Percentiles rank a stretch among this genome's conserved stretches.
These are phyloP conservation scores for Cavenderia fasciculata DNA, from an alignment of 78 protist species.

Conservation along the genomic window DNA sequence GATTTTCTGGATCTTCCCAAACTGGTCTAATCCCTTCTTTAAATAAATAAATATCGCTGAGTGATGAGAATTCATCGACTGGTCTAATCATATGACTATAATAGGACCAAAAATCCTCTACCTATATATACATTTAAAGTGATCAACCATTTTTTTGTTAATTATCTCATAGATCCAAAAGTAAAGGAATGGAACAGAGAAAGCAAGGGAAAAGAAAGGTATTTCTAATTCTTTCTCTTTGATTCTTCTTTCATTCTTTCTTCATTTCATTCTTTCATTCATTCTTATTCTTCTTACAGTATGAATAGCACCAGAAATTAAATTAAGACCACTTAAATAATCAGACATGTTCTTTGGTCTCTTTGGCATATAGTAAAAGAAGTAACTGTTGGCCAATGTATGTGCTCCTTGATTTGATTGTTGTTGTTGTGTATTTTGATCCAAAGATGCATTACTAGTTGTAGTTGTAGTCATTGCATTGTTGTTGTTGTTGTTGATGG, in stretches of 20 bases:
- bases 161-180: too few species aligned
- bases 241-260: too few species aligned
- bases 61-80: conserved; percentile 69
- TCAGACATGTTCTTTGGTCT: conserved; percentile 64
- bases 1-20: conserved; percentile 77
- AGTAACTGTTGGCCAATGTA: conserved; percentile 24
- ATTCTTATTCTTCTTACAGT: too few species aligned
- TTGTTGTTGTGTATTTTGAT: neutral
- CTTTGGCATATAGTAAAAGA: conserved; percentile 55
- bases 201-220: too few species aligned
- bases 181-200: too few species aligned
- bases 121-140: conserved; percentile 5
- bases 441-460: too few species aligned
- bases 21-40: conserved; percentile 79
- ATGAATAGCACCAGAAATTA: conserved; percentile 46
- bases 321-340: conserved; percentile 56
- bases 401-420: conserved; percentile 22
- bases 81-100: conserved; percentile 80
- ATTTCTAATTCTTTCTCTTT: too few species aligned
- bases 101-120: conserved; percentile 78
- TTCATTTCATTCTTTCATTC: too few species aligned
- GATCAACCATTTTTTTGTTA: too few species aligned
- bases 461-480: too few species aligned
- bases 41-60: conserved; percentile 78
- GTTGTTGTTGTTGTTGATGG: neutral